phyloP scores from a whole-genome alignment of 1,284 basidiomycete genomes.

The Phylloboletellus chloephorus region DNA sequence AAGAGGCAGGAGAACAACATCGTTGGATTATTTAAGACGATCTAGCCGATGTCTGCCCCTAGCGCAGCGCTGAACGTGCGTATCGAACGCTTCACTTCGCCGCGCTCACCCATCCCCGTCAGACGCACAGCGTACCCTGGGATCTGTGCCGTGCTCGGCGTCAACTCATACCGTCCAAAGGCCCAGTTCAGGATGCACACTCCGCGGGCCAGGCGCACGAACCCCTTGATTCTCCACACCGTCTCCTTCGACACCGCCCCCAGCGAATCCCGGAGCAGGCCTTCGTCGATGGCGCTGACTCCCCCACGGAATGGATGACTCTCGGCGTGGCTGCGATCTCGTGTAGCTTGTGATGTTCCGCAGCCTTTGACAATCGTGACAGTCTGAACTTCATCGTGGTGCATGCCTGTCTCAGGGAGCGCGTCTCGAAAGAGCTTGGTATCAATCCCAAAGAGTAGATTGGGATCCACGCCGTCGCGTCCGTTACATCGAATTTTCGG shows the following conservation, averaged over 20 bases:
- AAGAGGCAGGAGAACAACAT: constrained; percentile 56
- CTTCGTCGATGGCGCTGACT: constrained; percentile 25
- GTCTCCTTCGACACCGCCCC: constrained; percentile 55
- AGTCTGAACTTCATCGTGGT: constrained; percentile 82
- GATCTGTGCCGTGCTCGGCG: constrained; percentile 31
- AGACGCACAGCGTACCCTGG: constrained; percentile 44
- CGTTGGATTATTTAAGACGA: too few relatives aligned
- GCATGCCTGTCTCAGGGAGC: constrained; percentile 21
- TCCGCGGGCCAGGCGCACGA: constrained; percentile 52
- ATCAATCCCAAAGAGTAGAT: constrained; percentile 79
- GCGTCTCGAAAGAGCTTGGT: constrained; percentile 61
- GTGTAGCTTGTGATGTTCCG: constrained; percentile 11
- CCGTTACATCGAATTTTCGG: constrained; percentile 74
- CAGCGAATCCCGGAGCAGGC: constrained; percentile 43
- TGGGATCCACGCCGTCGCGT: constrained; percentile 62
- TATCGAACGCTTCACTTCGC: constrained; percentile 63
- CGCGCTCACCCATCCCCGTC: constrained; percentile 85
- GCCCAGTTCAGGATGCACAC: constrained; percentile 83
- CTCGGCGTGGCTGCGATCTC: constrained; percentile 29
- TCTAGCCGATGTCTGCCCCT: constrained; percentile 31
- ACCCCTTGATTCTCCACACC: constrained; percentile 80
- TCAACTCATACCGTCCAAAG: constrained; percentile 78
- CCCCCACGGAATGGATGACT: constrained; percentile 6
- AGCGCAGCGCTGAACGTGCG: constrained; percentile 53
- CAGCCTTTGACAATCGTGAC: constrained; percentile 53